These are phyloP conservation scores for Ogataea neopini DNA, from an alignment of 805 yeast species.

Conservation along the genomic window DNA sequence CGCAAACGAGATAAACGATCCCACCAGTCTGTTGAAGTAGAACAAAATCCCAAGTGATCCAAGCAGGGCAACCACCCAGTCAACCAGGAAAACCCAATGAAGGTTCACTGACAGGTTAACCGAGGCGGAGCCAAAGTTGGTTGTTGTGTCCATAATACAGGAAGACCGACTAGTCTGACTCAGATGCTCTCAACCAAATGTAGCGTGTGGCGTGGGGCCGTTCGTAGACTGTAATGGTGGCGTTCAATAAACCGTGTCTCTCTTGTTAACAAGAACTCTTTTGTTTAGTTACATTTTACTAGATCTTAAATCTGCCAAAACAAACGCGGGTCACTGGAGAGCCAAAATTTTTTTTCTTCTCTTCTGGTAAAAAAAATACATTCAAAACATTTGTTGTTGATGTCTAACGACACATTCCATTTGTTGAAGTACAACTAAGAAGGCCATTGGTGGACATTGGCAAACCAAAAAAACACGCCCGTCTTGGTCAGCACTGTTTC, in stretches of 20 bases:
- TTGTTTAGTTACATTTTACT: background rate
- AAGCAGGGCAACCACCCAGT: constrained; percentile 73
- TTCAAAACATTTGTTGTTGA: background rate
- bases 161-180: background rate
- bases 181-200: background rate
- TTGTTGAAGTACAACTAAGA: background rate
- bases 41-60: constrained; percentile 66
- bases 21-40: constrained; percentile 74
- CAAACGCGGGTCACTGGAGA: background rate
- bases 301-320: constrained; percentile 2
- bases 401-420: background rate
- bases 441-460: constrained; percentile 1
- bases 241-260: background rate
- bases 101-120: constrained; percentile 31
- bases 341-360: background rate
- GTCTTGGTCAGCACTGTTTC: background rate
- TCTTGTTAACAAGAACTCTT: no score
- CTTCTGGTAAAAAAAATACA: background rate
- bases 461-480: background rate
- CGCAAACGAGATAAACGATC: constrained; percentile 52
- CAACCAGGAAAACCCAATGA: constrained; percentile 76
- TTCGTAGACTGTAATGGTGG: background rate
- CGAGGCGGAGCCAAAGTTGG: constrained; percentile 29
- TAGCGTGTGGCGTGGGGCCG: no score
- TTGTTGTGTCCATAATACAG: constrained; percentile 26